Conservation (phyloP, 2,329 filamentous ascomycete species). For the Leptosphaerulina australis region DNA sequence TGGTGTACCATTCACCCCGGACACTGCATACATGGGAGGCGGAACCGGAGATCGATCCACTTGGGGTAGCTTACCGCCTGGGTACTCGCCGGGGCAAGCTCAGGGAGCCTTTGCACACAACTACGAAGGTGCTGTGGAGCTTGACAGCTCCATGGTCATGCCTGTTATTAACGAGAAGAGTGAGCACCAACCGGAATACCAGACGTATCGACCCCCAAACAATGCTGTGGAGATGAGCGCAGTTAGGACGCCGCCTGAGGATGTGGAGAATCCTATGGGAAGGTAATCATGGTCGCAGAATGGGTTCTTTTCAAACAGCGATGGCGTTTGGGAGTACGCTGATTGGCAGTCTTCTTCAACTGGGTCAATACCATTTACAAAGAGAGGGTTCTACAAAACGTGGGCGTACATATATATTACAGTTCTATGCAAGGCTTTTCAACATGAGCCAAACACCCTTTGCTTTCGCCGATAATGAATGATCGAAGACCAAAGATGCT, state of each 20-base stretch:
- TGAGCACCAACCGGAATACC: constrained; percentile 26
- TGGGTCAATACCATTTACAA: constrained; percentile 12
- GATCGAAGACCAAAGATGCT: background rate
- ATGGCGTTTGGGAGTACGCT: constrained; percentile 1
- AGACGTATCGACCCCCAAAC: constrained; percentile 35
- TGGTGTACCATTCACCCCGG: constrained; percentile 32
- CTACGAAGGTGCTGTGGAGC: constrained; percentile 20
- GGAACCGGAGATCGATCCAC: constrained; percentile 30
- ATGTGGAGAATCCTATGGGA: constrained; percentile 28
- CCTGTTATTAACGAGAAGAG: constrained; percentile 23
- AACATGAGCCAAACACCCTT: constrained; percentile 8
- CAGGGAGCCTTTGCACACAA: constrained; percentile 16
- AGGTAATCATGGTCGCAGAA: background rate
- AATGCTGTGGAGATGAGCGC: constrained; percentile 26
- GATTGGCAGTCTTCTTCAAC: background rate
- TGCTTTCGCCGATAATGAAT: background rate
- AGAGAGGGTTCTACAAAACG: background rate
- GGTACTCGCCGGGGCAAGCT: constrained; percentile 36
- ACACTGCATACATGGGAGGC: constrained; percentile 41
- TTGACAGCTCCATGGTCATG: constrained; percentile 27
- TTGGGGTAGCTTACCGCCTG: constrained; percentile 40
- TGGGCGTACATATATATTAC: constrained; percentile 4
- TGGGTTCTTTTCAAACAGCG: constrained; percentile 1
- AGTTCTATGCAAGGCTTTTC: background rate
- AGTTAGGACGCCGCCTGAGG: constrained; percentile 30